phyloP scores from a whole-genome alignment of 352 stramenopile species.

The Elongisporangium prolatum region DNA sequence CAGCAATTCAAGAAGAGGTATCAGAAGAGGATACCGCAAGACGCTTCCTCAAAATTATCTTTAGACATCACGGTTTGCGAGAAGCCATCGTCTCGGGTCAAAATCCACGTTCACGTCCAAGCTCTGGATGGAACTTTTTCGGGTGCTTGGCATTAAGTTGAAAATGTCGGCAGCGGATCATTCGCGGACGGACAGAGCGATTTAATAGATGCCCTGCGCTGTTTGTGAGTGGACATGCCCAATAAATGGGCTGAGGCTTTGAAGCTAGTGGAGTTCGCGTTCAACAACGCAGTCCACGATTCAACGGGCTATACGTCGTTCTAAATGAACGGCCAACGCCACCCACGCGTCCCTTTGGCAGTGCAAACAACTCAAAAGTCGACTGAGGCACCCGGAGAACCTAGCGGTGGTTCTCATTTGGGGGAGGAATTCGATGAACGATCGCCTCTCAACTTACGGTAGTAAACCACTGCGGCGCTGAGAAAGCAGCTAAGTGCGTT shows the following conservation, averaged over 20 bases:
- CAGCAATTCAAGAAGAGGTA: constrained; percentile 12
- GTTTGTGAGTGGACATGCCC: constrained; percentile 9
- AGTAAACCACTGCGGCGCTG: not conserved
- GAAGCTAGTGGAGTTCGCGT: constrained; percentile 20
- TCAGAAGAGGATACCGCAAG: constrained; percentile 1
- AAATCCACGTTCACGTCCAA: constrained; percentile 11
- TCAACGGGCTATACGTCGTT: constrained; percentile 19
- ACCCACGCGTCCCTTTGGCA: constrained; percentile 11
- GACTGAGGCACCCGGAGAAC: too few relatives aligned
- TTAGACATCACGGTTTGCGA: constrained; percentile 11
- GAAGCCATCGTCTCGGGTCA: constrained; percentile 9
- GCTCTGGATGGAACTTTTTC: constrained; percentile 11
- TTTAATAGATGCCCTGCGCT: constrained; percentile 17
- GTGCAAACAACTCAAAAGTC: not conserved
- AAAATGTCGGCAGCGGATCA: constrained; percentile 11
- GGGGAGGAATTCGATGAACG: constrained; percentile 1
- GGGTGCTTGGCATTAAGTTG: constrained; percentile 2
- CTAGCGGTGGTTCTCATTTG: constrained; percentile 1
- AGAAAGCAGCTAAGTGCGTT: constrained; percentile 10
- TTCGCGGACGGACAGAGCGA: constrained; percentile 14
- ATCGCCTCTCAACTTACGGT: not conserved
- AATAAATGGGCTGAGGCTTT: constrained; percentile 10
- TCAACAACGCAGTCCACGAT: constrained; percentile 19
- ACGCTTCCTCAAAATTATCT: constrained; percentile 11
- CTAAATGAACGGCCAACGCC: constrained; percentile 11